A percentile compares a stretch with the other conserved stretches of the same genome.
These are phyloP conservation scores for Talaromyces sp. DNA, from an alignment of 2,329 filamentous ascomycete species.

Conservation along the genomic window DNA sequence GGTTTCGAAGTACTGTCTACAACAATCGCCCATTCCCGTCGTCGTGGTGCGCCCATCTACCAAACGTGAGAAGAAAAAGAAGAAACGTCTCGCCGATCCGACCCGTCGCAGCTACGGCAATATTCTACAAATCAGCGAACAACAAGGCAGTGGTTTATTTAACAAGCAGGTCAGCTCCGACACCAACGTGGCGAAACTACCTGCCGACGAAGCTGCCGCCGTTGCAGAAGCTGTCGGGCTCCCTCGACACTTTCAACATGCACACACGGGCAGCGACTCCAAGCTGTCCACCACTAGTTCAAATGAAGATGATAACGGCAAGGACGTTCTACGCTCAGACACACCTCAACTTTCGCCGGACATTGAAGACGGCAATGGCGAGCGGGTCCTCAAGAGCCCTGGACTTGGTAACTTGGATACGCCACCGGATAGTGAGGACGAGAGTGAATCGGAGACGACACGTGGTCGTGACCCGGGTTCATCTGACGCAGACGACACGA, in stretches of 20 bases:
- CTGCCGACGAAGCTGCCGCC: slow-evolving; percentile 49
- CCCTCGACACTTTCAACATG: slow-evolving; percentile 24
- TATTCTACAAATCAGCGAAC: slow-evolving; percentile 66
- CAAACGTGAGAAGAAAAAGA: slow-evolving; percentile 85
- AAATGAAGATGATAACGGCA: slow-evolving; percentile 6
- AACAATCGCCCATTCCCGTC: slow-evolving; percentile 88
- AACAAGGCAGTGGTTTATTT: slow-evolving; percentile 51
- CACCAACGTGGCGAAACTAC: slow-evolving; percentile 44
- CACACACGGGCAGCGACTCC: slow-evolving; percentile 16
- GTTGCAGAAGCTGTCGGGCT: slow-evolving; percentile 50
- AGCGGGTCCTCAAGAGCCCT: slow-evolving; percentile 18
- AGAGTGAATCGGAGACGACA: slow-evolving; percentile 12
- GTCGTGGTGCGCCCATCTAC: slow-evolving; percentile 85
- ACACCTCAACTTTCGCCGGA: slow-evolving; percentile 12
- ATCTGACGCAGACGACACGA: slow-evolving; percentile 2
- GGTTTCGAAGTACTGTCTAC: slow-evolving; percentile 90
- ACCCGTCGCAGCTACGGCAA: slow-evolving; percentile 71
- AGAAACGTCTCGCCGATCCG: slow-evolving; percentile 76
- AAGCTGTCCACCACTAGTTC: slow-evolving; percentile 11
- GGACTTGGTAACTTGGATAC: slow-evolving; percentile 12
- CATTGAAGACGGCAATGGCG: slow-evolving; percentile 6
- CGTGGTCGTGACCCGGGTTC: not conserved
- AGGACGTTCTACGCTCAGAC: slow-evolving; percentile 3
- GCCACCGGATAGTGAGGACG: slow-evolving; percentile 16
- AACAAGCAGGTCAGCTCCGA: slow-evolving; percentile 43